Base-by-base conservation (phyloP, 2,329 filamentous ascomycete species). In the Cercospora janseana region DNA sequence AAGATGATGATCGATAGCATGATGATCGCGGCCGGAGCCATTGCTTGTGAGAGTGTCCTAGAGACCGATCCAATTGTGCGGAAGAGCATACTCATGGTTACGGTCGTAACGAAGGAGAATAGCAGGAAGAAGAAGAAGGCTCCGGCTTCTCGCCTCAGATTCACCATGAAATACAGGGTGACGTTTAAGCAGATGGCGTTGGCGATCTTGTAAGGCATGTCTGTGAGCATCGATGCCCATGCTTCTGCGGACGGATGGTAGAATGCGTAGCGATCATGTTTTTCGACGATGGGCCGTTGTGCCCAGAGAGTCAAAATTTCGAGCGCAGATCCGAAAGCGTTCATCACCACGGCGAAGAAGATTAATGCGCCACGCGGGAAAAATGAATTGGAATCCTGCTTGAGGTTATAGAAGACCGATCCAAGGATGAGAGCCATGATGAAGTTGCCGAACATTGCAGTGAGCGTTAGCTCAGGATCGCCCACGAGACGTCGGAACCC, bases 171-270 rank as follows among this genome's bases (percentile, higher is more conserved):
- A 72, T 95, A 95, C 2, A 95, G 70, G 1, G 82, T 77, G 24
- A 91, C 45, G 66, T 95, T 94, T 76, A 94, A 95, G 3, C 80
- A 71, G 56, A 94, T 77, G 1, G 81, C 72, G 60, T 91, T 91
- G n/a, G 70, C 28, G 6, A 94, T 70, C 69, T 93, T 95, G 70
- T 88, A 88, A 0, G 91, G 91, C 70, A 95, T 72, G 61, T 96
- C 91, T 55, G 81, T 86, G 23, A 95, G 70, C 85, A 95, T 93
- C 7, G 87, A 93, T 0, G 87, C 82, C 52, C 88, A 78, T n/a
- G 89, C 88, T 75, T 96, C 90, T 12, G 89, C 86, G 7, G 86
- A 90, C 0, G 91, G 89, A 63, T 95, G 91, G 63, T 95, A 95
- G 13, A 95, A 77, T 13, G 90, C 89, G 66, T 95, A 95, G 51